Percentiles rank a stretch among this genome's conserved stretches.
Conservation (phyloP, 176 grass and related monocot genomes). For the Microstegium vimineum region DNA sequence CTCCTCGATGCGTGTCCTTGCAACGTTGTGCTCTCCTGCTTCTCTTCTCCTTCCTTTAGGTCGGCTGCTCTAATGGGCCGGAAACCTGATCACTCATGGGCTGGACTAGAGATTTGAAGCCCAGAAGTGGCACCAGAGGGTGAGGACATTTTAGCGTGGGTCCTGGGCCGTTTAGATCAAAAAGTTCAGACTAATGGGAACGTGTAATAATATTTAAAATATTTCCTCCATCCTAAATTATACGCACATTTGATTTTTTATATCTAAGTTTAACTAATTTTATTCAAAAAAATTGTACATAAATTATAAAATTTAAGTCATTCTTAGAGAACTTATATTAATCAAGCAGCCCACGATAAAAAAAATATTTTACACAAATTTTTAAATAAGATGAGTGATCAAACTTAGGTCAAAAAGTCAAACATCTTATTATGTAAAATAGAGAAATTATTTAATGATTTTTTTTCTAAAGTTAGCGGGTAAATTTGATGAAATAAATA, state of each 20-base stretch:
- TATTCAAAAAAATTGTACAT: too few species aligned
- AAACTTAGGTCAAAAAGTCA: too few species aligned
- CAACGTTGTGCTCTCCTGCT: conserved; percentile 2
- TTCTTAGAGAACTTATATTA: too few species aligned
- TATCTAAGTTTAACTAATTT: too few species aligned
- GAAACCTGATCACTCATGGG: not conserved
- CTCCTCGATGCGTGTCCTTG: not conserved
- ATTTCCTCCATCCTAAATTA: too few species aligned
- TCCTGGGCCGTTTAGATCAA: not conserved
- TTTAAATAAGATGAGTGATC: too few species aligned
- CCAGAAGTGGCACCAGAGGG: not conserved
- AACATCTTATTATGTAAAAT: too few species aligned
- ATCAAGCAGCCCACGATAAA: too few species aligned
- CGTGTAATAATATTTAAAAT: too few species aligned
- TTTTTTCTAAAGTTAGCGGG: not conserved
- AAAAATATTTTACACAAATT: too few species aligned
- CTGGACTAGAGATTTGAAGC: not conserved
- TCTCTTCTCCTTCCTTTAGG: not conserved
- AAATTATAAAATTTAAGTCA: too few species aligned
- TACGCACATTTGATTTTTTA: too few species aligned
- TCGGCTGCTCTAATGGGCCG: conserved; percentile 7
- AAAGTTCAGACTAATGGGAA: not conserved
- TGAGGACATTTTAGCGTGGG: not conserved
- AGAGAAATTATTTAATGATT: not conserved
- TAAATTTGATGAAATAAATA: not conserved